Percentiles rank a stretch among this genome's conserved stretches.
These are phyloP conservation scores for Lagerstroemia speciosa DNA, from an alignment of 345 rosid species.

Conservation along the genomic window DNA sequence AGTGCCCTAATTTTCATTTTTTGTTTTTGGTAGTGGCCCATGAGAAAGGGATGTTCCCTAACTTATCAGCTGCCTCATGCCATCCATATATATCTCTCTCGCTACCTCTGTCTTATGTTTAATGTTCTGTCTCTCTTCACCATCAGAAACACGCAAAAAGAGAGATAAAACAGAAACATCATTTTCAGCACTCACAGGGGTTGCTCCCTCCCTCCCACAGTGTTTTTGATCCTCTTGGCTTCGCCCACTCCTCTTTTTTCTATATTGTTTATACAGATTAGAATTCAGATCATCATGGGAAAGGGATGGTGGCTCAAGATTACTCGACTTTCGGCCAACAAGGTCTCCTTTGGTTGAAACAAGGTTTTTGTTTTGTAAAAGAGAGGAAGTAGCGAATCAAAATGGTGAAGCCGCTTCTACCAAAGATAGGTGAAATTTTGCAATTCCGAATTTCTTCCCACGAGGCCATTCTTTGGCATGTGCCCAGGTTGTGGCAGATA, in stretches of 20 bases:
- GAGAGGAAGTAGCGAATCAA: neutral
- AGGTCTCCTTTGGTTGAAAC: neutral
- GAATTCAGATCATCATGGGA: too few relatives aligned
- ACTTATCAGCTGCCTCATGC: neutral
- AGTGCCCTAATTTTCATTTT: neutral
- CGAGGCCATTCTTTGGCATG: too few relatives aligned
- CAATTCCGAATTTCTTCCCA: too few relatives aligned
- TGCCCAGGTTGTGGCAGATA: too few relatives aligned
- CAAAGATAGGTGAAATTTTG: too few relatives aligned
- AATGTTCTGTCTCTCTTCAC: slow-evolving; percentile 1
- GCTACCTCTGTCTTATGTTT: neutral
- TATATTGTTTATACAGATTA: too few relatives aligned
- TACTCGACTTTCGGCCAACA: neutral
- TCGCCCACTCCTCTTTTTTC: too few relatives aligned
- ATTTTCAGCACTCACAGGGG: slow-evolving; percentile 1
- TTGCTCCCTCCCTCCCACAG: neutral
- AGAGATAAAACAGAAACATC: neutral
- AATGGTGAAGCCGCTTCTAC: too few relatives aligned
- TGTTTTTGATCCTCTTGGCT: neutral
- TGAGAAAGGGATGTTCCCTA: slow-evolving; percentile 3
- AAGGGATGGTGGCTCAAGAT: too few relatives aligned
- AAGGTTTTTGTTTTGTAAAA: neutral
- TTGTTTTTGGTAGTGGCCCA: slow-evolving; percentile 1
- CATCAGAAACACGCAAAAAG: neutral
- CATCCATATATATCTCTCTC: neutral